Evolutionary conservation across 352 stramenopile species (phyloP).

Genomic region (Blastocystis hominis): DNA sequence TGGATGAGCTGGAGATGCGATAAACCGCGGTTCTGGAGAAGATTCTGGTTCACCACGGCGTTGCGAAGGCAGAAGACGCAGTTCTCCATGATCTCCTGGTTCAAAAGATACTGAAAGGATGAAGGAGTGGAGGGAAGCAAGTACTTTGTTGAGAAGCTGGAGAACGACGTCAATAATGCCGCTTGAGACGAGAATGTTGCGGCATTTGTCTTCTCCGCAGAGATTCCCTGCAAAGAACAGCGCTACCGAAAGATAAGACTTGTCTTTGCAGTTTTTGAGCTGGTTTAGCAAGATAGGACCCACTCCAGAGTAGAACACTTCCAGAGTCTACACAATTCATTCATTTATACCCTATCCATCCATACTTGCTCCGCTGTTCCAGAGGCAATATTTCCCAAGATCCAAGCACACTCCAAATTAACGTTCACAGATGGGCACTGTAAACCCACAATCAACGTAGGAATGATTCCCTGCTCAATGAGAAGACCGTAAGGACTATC

Average conservation of each 20-base stretch:
- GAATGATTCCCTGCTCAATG: slow-evolving; percentile 18
- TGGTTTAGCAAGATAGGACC: slow-evolving; percentile 1
- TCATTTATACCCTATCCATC: background rate
- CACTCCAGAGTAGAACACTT: slow-evolving; percentile 43
- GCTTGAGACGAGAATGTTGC: slow-evolving; percentile 21
- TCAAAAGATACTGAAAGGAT: background rate
- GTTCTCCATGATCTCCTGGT: slow-evolving; percentile 54
- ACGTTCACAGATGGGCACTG: background rate
- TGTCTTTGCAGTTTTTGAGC: background rate
- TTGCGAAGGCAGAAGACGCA: slow-evolving; percentile 36
- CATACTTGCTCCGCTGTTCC: slow-evolving; percentile 25
- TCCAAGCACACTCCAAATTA: slow-evolving; percentile 46
- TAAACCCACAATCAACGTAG: background rate
- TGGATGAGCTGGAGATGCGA: background rate
- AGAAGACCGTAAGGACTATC: background rate
- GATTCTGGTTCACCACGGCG: background rate
- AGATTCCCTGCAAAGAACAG: slow-evolving; percentile 8
- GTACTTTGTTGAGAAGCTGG: slow-evolving; percentile 5
- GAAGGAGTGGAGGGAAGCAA: background rate
- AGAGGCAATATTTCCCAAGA: slow-evolving; percentile 34
- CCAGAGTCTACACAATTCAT: background rate
- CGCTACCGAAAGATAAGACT: slow-evolving; percentile 14
- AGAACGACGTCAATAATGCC: background rate
- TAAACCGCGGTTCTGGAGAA: background rate
- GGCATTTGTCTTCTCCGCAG: slow-evolving; percentile 27